Evolutionary conservation across 2,329 filamentous ascomycete genomes (phyloP), one percentile per base, ranked within the genome.

Genomic region (Penicillium hesseltinei): DNA sequence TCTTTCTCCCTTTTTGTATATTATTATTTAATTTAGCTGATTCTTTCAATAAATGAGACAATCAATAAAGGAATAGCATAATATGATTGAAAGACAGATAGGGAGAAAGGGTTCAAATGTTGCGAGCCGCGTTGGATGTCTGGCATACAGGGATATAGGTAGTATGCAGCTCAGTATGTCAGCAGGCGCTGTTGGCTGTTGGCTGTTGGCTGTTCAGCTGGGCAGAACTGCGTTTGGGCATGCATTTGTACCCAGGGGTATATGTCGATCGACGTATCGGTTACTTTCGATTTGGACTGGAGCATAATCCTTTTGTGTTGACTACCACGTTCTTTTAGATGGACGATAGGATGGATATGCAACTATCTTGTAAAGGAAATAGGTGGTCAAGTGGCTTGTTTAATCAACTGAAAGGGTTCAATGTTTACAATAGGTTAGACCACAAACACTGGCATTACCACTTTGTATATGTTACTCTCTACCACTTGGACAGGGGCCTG

Each of bases 201-300:
- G 29, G 10, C 33, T 25, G 21, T 40, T 40, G 25, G 38, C 21
- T 33, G 27, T 40, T 35, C 15, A 36, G 42, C 54, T 56, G 47
- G 54, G 48, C 42, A 56, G 31, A 15, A 33, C 19, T 56, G 48
- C 48, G 35, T 52, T 40, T 40, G 42, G 48, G 49, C 21, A 47
- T 39, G 54, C 48, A 45, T 51, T 38, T 52, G 31, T 19, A 29
- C 19, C 36, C 17, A 49, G 44, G 43, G 35, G 33, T 45, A 35
- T 46, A 40, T 46, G 35, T 40, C 21, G 42, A 46, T 56, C 36
- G 25, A 33, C 40, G 15, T 42, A 51, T 46, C 5, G 17, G 40
- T 35, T 13, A 3, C 40, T 56, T 52, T 38, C 1, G 9, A 52
- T 52, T 19, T 10, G n/a, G 35, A n/a, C 35, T 25, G 21, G 11